Base-by-base conservation (phyloP, 208 protist genomes). In the Vickermania ingenoplastis region DNA sequence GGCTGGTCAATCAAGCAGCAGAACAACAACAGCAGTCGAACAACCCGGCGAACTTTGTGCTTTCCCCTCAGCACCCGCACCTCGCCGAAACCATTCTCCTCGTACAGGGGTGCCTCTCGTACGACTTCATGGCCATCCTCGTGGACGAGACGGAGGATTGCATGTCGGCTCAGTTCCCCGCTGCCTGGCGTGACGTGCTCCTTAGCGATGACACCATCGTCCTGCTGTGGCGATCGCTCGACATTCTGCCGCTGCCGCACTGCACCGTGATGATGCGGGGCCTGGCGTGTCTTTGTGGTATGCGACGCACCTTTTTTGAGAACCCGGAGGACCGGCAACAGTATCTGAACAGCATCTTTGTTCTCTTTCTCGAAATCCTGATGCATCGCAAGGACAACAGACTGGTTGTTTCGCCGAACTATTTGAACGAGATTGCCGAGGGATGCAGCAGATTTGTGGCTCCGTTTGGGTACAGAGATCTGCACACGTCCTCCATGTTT, bases 51-150 rank as follows among this genome's bases (percentile, higher is more conserved):
- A 23, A 3, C 53, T 23, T 24, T 3, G 45, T 31, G 5, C 49
- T 45, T 7, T 30, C 30, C 29, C 41, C 61, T 11, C 49, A 41
- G 36, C 31, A 45, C 23, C 29, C 62, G 1, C 75, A 65, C 36
- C 31, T 71, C 36, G 25, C 41, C 22, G 75, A 86, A 67, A 63
- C 81, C 36, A 62, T 86, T 22, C 66, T 72, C 29, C 69, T 91
- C 22, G 75, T 85, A 48, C 71, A 81, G 58, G 71, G 75, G 66
- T 73, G 73, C 50, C 65, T 94, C 13, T 79, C 57, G 0, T 94
- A 71, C 69, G 87, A 94, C 66, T 94, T 94, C 59, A 86, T 89
- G 69, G 83, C 83, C 0, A 86, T 94, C 63, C 77, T 80, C 29
- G 79, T 86, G 2, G 84, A 91, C 69, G 82, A 91, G 53, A 91